phyloP scores from a whole-genome alignment of 768 basidiomycete genomes.

The Tulasnella calospora region DNA sequence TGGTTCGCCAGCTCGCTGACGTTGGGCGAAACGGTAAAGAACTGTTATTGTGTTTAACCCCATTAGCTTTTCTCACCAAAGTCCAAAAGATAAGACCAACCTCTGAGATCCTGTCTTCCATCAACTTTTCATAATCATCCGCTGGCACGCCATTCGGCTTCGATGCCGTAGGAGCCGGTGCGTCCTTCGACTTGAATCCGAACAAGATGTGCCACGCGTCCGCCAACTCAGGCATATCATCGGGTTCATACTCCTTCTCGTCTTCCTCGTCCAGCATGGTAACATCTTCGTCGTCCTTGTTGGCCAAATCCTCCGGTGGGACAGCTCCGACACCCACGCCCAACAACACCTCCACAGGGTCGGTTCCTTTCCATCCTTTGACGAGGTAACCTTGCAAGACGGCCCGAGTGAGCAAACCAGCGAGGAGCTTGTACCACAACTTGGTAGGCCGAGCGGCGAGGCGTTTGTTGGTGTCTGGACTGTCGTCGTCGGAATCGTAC shows the following conservation, averaged over 20 bases:
- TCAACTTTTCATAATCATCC: slow-evolving; percentile 66
- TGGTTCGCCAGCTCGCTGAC: slow-evolving; percentile 63
- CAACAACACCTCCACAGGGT: slow-evolving; percentile 64
- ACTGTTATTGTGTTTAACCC: slow-evolving; percentile 43
- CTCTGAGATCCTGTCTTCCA: slow-evolving; percentile 63
- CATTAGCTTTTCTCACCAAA: neutral
- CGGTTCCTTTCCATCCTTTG: slow-evolving; percentile 70
- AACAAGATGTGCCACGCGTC: slow-evolving; percentile 69
- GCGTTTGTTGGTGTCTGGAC: neutral
- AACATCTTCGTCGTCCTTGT: slow-evolving; percentile 23
- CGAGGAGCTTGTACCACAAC: slow-evolving; percentile 78
- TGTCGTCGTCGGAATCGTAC: slow-evolving; percentile 18
- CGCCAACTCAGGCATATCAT: slow-evolving; percentile 60
- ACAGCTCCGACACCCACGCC: slow-evolving; percentile 53
- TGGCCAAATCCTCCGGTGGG: neutral
- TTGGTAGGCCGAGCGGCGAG: slow-evolving; percentile 47
- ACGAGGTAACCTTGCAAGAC: slow-evolving; percentile 80
- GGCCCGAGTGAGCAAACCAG: slow-evolving; percentile 73
- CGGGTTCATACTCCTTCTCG: slow-evolving; percentile 56
- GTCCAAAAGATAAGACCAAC: slow-evolving; percentile 42
- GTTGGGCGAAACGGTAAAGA: slow-evolving; percentile 63
- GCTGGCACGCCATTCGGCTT: slow-evolving; percentile 45
- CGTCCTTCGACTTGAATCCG: slow-evolving; percentile 31
- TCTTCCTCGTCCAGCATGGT: slow-evolving; percentile 33
- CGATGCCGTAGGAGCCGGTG: neutral